A percentile compares a stretch with the other conserved stretches of the same genome.
Conservation (phyloP, 148 eudicot genomes). For the Simmondsia chinensis region DNA sequence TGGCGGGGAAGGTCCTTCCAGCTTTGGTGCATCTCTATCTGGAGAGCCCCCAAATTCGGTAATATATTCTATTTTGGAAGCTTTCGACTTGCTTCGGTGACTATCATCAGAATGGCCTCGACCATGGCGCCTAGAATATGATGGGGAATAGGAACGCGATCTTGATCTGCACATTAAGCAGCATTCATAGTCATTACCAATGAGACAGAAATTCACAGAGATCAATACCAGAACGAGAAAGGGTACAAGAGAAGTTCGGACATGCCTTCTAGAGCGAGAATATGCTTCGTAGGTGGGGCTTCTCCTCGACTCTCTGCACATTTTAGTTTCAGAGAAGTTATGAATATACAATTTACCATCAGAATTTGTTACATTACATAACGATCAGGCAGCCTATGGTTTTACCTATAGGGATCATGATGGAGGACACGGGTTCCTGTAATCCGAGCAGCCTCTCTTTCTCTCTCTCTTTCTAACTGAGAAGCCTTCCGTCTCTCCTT, state of each 20-base stretch:
- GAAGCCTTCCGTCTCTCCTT: conserved; percentile 94
- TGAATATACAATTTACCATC: too few relatives aligned
- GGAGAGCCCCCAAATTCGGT: conserved; percentile 95
- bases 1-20: conserved; percentile 84
- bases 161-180: conserved; percentile 41
- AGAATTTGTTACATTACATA: background rate
- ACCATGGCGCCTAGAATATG: conserved; percentile 64
- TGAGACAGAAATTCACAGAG: too few relatives aligned
- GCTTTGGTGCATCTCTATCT: conserved; percentile 63
- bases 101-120: conserved; percentile 65
- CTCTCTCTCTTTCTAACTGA: conserved; percentile 85
- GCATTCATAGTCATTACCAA: background rate
- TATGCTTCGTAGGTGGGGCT: conserved; percentile 98
- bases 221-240: too few relatives aligned
- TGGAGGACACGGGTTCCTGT: conserved; percentile 49
- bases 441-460: conserved; percentile 64
- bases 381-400: background rate
- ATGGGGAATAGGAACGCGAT: conserved; percentile 79
- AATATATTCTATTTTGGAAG: conserved; percentile 87
- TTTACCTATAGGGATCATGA: conserved; percentile 77
- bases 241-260: background rate
- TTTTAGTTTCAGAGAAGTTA: background rate
- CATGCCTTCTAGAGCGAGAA: conserved; percentile 75
- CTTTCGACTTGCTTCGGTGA: conserved; percentile 74
- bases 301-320: conserved; percentile 77